phyloP scores from a whole-genome alignment of 208 protist genomes.

The Leptomonas pyrrhocoris region DNA sequence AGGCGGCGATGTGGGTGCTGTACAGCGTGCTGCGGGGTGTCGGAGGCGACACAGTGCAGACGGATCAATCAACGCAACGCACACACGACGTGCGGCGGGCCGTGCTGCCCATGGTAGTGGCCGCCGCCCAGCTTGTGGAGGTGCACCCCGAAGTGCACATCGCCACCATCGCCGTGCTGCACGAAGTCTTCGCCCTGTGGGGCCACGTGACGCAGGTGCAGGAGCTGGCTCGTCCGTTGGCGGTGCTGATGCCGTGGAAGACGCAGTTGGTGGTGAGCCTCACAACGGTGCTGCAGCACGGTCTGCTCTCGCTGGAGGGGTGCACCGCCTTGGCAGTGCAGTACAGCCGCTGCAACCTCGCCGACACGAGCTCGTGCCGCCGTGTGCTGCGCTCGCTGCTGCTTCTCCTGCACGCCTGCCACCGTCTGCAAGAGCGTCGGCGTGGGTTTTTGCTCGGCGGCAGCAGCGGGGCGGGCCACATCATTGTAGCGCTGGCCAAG shows the following conservation, averaged over 20 bases:
- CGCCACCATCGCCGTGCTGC: slow-evolving; percentile 47
- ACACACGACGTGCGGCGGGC: slow-evolving; percentile 25
- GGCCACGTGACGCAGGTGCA: slow-evolving; percentile 20
- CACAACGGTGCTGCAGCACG: slow-evolving; percentile 59
- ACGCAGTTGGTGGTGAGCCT: slow-evolving; percentile 58
- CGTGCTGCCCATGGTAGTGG: slow-evolving; percentile 49
- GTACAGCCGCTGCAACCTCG: slow-evolving; percentile 57
- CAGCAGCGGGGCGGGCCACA: slow-evolving; percentile 38
- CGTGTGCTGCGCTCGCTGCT: slow-evolving; percentile 58
- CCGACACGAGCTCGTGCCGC: slow-evolving; percentile 51
- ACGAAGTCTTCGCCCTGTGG: slow-evolving; percentile 33
- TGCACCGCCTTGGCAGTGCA: slow-evolving; percentile 53
- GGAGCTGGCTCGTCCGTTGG: slow-evolving; percentile 7
- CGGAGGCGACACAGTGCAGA: not conserved
- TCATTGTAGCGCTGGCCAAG: slow-evolving; percentile 45
- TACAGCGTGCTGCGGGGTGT: slow-evolving; percentile 26
- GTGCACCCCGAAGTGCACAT: slow-evolving; percentile 60
- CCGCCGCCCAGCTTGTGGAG: slow-evolving; percentile 58
- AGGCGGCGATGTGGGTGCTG: slow-evolving; percentile 44
- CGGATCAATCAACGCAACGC: not conserved
- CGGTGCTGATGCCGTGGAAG: slow-evolving; percentile 56
- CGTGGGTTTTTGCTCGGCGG: slow-evolving; percentile 29
- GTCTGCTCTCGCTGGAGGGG: slow-evolving; percentile 42
- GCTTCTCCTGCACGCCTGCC: slow-evolving; percentile 56
- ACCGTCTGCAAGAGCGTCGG: slow-evolving; percentile 44